A percentile compares a stretch with the other conserved stretches of the same genome.
Evolutionary conservation across 1,139 yeast species (phyloP).

Genomic region (Lodderomyces orthopsilosis): DNA sequence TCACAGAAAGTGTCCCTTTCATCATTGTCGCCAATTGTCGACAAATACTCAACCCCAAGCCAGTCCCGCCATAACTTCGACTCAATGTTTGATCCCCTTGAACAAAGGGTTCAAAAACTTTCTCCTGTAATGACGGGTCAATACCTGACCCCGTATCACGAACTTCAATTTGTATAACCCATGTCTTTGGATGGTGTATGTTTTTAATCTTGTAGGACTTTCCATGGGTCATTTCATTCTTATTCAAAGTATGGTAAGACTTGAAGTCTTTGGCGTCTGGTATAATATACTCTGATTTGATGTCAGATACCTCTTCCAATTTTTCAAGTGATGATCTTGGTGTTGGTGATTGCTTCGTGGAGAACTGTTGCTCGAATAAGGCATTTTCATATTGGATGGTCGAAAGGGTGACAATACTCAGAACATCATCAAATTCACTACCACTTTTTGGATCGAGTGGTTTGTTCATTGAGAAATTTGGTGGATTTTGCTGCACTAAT

Average conservation of each 20-base stretch:
- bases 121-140: conserved; percentile 70
- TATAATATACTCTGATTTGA: conserved; percentile 7
- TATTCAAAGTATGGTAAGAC: conserved; percentile 11
- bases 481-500: background rate
- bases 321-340: conserved; percentile 4
- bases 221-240: conserved; percentile 16
- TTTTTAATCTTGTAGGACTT: conserved; percentile 36
- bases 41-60: conserved; percentile 90
- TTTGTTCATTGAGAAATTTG: background rate
- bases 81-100: conserved; percentile 96
- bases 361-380: conserved; percentile 52
- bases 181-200: conserved; percentile 41
- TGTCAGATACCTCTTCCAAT: background rate
- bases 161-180: conserved; percentile 74
- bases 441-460: background rate
- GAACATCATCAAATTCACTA: conserved; percentile 23
- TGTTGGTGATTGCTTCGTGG: conserved; percentile 27
- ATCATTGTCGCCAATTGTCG: conserved; percentile 86
- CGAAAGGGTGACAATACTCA: conserved; percentile 45
- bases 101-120: conserved; percentile 91
- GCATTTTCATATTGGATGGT: conserved; percentile 56
- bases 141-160: conserved; percentile 94
- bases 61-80: conserved; percentile 93
- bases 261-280: conserved; percentile 13
- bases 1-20: conserved; percentile 75